These are phyloP conservation scores for Xylaria bambusicola DNA, from an alignment of 495 filamentous ascomycete species.

Conservation along the genomic window DNA sequence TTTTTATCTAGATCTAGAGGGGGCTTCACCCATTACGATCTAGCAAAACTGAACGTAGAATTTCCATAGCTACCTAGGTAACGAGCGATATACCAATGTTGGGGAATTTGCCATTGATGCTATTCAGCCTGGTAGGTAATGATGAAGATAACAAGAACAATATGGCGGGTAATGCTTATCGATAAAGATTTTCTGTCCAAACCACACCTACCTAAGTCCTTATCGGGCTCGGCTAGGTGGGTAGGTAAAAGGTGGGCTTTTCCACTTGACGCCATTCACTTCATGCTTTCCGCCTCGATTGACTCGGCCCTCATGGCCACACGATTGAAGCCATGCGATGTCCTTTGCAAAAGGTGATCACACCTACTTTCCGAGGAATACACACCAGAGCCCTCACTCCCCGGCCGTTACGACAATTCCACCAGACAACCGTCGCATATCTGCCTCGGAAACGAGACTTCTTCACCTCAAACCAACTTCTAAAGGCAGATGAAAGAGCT, in stretches of 20 bases:
- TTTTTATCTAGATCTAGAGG: background rate
- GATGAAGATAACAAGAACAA: too few relatives aligned
- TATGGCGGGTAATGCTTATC: too few relatives aligned
- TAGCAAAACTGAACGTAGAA: background rate
- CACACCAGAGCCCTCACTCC: conserved; percentile 20
- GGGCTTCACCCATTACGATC: too few relatives aligned
- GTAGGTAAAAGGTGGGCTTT: too few relatives aligned
- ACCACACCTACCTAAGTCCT: too few relatives aligned
- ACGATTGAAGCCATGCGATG: conserved; percentile 26
- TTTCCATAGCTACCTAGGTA: too few relatives aligned
- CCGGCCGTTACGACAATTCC: conserved; percentile 29
- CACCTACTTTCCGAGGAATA: conserved; percentile 26
- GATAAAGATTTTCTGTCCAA: background rate
- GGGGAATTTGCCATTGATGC: too few relatives aligned
- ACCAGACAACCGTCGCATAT: conserved; percentile 29
- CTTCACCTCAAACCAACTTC: conserved; percentile 43
- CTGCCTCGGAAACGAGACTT: conserved; percentile 42
- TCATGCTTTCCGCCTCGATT: background rate
- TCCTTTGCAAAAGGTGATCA: conserved; percentile 28
- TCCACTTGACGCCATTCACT: background rate
- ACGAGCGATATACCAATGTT: too few relatives aligned
- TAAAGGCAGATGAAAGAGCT: conserved; percentile 30
- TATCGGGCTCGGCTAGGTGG: too few relatives aligned
- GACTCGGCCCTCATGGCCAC: conserved; percentile 15
- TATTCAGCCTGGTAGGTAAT: too few relatives aligned